Percentiles rank a stretch among this genome's conserved stretches.
phyloP scores from a whole-genome alignment of 345 rosid species.

The Camelina hispida region DNA sequence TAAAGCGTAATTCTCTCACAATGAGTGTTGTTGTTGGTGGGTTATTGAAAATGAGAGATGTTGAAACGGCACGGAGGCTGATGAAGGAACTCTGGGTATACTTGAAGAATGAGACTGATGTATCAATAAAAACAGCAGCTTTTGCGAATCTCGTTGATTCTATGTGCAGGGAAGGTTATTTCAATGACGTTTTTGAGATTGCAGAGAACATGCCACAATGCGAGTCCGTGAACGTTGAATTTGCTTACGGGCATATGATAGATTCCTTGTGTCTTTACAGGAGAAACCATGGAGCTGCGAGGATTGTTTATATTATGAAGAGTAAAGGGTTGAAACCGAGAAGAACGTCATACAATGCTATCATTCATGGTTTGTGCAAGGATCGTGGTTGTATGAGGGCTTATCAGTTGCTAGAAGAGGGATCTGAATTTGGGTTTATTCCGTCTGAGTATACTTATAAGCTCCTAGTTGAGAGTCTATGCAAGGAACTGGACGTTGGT shows the following conservation, averaged over 20 bases:
- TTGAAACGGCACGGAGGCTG: constrained; percentile 50
- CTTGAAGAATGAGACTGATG: constrained; percentile 57
- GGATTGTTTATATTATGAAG: constrained; percentile 79
- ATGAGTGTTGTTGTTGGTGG: constrained; percentile 68
- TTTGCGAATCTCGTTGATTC: constrained; percentile 70
- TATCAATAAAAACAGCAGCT: constrained; percentile 57
- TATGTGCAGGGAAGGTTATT: constrained; percentile 71
- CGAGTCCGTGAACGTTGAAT: constrained; percentile 52
- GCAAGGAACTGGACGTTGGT: constrained; percentile 55
- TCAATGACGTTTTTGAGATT: constrained; percentile 63
- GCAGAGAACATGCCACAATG: constrained; percentile 76
- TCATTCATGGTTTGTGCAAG: constrained; percentile 76
- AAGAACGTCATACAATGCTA: constrained; percentile 67
- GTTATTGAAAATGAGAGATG: constrained; percentile 54
- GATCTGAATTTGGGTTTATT: constrained; percentile 59
- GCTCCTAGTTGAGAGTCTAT: constrained; percentile 73
- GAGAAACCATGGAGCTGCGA: constrained; percentile 77
- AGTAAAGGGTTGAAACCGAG: constrained; percentile 63
- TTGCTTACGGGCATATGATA: constrained; percentile 74
- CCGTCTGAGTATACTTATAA: constrained; percentile 79
- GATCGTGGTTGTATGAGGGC: constrained; percentile 80
- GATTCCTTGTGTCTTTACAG: constrained; percentile 68
- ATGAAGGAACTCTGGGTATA: constrained; percentile 66
- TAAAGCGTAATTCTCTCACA: constrained; percentile 63
- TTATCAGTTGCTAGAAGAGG: constrained; percentile 82